Evolutionary conservation across 2,329 filamentous ascomycete genomes (phyloP), one percentile per base, ranked within the genome.

Genomic region (Fusarium sp.): DNA sequence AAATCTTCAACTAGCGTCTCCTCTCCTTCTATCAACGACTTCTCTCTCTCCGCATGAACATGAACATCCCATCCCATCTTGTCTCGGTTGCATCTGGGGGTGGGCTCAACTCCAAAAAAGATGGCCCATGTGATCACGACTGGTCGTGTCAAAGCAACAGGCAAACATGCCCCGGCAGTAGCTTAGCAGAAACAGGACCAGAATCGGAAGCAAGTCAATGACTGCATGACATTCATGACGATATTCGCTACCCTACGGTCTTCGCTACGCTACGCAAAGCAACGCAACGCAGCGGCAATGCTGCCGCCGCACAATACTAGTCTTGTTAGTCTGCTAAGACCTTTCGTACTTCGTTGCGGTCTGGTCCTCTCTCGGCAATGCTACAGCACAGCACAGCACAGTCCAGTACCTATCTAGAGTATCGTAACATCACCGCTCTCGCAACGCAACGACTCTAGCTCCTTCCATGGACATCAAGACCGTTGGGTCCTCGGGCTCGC

Each of bases 41-140:
- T 61, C 50, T 42, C 50, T 46, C 56, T 46, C 56, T 57, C 55
- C 41, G 54, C 61, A 61, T 66, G 49, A 68, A 64, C 55, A 37
- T 21, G 49, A 68, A 64, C 55, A 37, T 21, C 23, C 23, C 20
- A 50, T 34, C 54, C 55, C 45, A 42, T 45, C 46, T 42, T 60
- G 61, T 72, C 55, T 71, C 51, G 66, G 69, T 50, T 69, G 54
- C 46, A 49, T 66, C 55, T 55, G 63, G 69, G 61, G 69, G 69
- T 64, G 69, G 69, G 66, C 55, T 70, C 66, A 67, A 69, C 68
- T 69, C 60, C 62, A 58, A 50, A 43, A 43, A 59, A 55, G 49
- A 66, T 59, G 63, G 63, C 25, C 71, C 72, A 73, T 73, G 72
- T 74, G 72, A 73, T 72, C 63, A 63, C 48, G 34, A 54, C 56